A percentile compares a stretch with the other conserved stretches of the same genome.
Evolutionary conservation across 2,329 filamentous ascomycete genomes (phyloP).

Genomic region (Phaeosphaeria sp.): DNA sequence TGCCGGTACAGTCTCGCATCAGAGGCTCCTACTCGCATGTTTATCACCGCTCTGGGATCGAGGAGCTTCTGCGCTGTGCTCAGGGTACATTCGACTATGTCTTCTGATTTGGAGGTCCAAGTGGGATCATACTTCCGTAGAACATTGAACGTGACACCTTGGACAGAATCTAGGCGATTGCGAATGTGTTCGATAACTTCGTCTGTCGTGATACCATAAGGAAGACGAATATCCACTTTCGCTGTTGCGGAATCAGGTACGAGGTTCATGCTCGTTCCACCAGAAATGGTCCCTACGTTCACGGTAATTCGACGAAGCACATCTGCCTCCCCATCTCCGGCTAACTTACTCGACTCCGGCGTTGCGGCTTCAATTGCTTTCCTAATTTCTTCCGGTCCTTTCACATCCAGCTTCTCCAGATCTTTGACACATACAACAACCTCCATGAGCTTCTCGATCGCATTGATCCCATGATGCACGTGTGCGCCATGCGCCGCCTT

Average conservation of each 20-base stretch:
- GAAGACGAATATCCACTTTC: background rate
- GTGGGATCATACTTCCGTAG: background rate
- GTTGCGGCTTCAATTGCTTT: background rate
- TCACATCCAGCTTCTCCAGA: background rate
- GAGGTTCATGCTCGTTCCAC: slow-evolving; percentile 1
- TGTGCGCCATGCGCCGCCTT: slow-evolving; percentile 1
- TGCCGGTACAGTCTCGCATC: background rate
- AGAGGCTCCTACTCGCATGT: background rate
- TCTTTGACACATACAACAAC: background rate
- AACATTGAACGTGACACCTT: background rate
- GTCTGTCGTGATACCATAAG: background rate
- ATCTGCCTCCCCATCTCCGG: background rate
- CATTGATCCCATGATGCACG: background rate
- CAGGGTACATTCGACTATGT: background rate
- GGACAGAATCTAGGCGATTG: background rate
- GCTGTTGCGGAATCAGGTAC: background rate
- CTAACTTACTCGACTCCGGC: background rate
- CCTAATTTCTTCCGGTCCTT: background rate
- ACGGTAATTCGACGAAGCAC: background rate
- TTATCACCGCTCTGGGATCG: background rate
- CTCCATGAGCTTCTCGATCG: background rate
- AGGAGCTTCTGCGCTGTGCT: background rate
- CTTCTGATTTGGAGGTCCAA: background rate
- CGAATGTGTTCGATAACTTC: background rate
- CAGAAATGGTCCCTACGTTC: background rate